Percentiles rank a stretch among this genome's conserved stretches.
phyloP scores from a whole-genome alignment of 2,329 filamentous ascomycete genomes.

The Cladophialophora carrionii region DNA sequence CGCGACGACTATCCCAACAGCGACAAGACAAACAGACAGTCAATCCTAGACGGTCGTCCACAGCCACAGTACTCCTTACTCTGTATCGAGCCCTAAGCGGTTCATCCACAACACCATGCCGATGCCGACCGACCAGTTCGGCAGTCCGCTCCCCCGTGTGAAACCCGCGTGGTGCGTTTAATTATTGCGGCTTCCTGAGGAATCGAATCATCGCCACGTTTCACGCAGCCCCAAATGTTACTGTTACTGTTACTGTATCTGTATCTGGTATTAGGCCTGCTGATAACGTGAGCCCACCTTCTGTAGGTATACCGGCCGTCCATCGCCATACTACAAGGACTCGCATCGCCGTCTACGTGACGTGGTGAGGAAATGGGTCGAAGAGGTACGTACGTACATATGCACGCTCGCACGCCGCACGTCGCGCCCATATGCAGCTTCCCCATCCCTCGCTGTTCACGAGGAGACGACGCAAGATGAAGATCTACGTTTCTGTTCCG shows the following conservation, averaged over 20 bases:
- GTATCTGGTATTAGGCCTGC: too few relatives aligned
- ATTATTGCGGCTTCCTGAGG: neutral
- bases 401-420: neutral
- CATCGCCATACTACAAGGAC: constrained; percentile 7
- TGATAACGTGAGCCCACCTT: neutral
- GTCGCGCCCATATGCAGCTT: neutral
- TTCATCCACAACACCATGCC: neutral
- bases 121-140: neutral
- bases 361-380: neutral
- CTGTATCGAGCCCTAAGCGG: neutral
- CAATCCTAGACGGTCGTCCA: neutral
- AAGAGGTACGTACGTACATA: neutral
- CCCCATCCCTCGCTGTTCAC: neutral
- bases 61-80: neutral
- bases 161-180: neutral
- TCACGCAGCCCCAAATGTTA: too few relatives aligned
- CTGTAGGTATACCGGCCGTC: neutral
- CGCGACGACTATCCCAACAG: too few relatives aligned
- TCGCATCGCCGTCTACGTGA: neutral
- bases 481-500: neutral
- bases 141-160: neutral
- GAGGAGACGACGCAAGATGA: neutral
- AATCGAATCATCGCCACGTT: neutral
- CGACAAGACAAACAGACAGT: too few relatives aligned
- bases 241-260: too few relatives aligned